These are phyloP conservation scores for Termitomyces sp. DNA, from an alignment of 768 basidiomycete genomes.

Conservation along the genomic window DNA sequence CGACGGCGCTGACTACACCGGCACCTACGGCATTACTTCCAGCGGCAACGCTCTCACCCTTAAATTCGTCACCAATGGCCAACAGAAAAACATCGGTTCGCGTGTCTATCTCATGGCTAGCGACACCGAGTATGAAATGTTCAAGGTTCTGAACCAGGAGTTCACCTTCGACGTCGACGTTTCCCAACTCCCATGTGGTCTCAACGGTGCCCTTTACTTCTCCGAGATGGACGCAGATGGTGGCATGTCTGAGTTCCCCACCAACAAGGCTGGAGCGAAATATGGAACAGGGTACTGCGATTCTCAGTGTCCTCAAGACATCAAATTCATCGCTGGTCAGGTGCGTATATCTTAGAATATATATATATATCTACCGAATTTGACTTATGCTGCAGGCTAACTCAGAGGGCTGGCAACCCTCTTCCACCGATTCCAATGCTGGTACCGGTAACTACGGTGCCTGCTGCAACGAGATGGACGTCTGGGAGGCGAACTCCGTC, in stretches of 20 bases:
- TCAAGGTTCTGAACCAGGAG: conserved; percentile 12
- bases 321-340: conserved; percentile 60
- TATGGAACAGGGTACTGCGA: conserved; percentile 65
- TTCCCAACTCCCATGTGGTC: conserved; percentile 51
- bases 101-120: conserved; percentile 47
- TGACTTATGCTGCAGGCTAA: neutral
- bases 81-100: conserved; percentile 34
- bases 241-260: conserved; percentile 38
- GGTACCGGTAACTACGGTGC: conserved; percentile 42
- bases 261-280: conserved; percentile 52
- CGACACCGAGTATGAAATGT: conserved; percentile 34
- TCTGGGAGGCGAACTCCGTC: conserved; percentile 54
- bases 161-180: conserved; percentile 29
- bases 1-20: conserved; percentile 43
- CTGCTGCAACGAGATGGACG: conserved; percentile 56
- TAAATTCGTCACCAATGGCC: conserved; percentile 38
- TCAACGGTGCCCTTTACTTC: conserved; percentile 33
- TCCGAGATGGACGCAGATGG: conserved; percentile 57
- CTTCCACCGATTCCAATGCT: conserved; percentile 35
- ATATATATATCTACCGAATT: neutral
- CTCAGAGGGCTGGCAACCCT: conserved; percentile 6
- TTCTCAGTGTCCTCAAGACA: conserved; percentile 56
- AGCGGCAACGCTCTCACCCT: conserved; percentile 44
- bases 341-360: conserved; percentile 24
- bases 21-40: conserved; percentile 49